Percentiles rank a stretch among this genome's conserved stretches.
Evolutionary conservation across 1,284 basidiomycete species (phyloP).

Genomic region (Austroboletus niveus): DNA sequence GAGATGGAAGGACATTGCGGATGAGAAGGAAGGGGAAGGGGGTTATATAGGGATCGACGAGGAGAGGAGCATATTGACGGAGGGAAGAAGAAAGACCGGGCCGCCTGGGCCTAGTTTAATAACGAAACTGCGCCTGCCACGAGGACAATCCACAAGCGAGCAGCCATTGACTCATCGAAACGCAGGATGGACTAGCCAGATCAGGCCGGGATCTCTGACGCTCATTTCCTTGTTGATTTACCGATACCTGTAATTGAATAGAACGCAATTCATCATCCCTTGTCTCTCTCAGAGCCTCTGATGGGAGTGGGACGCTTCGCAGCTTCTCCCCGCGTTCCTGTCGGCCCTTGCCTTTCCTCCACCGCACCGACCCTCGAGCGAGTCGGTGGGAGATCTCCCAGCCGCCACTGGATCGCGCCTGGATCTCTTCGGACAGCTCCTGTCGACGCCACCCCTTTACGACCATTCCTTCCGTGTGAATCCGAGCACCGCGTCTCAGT

Average conservation of each 20-base stretch:
- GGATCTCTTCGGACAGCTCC: slow-evolving; percentile 27
- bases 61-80: not conserved
- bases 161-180: slow-evolving; percentile 23
- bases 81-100: slow-evolving; percentile 13
- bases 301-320: slow-evolving; percentile 12
- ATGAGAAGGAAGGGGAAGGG: not conserved
- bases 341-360: slow-evolving; percentile 10
- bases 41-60: slow-evolving; percentile 30
- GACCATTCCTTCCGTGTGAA: slow-evolving; percentile 9
- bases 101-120: slow-evolving; percentile 15
- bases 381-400: slow-evolving; percentile 26
- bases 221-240: slow-evolving; percentile 32
- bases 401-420: slow-evolving; percentile 20
- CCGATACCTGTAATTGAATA: slow-evolving; percentile 27
- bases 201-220: slow-evolving; percentile 18
- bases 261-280: slow-evolving; percentile 17
- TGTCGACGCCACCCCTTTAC: slow-evolving; percentile 20
- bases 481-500: not conserved
- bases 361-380: not conserved
- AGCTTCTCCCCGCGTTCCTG: slow-evolving; percentile 23
- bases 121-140: slow-evolving; percentile 25
- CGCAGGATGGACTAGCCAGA: slow-evolving; percentile 16
- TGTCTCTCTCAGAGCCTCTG: not conserved
- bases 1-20: slow-evolving; percentile 45
- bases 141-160: slow-evolving; percentile 24